Conservation (phyloP, 441 rosid species). For the Isatis lusitanica region DNA sequence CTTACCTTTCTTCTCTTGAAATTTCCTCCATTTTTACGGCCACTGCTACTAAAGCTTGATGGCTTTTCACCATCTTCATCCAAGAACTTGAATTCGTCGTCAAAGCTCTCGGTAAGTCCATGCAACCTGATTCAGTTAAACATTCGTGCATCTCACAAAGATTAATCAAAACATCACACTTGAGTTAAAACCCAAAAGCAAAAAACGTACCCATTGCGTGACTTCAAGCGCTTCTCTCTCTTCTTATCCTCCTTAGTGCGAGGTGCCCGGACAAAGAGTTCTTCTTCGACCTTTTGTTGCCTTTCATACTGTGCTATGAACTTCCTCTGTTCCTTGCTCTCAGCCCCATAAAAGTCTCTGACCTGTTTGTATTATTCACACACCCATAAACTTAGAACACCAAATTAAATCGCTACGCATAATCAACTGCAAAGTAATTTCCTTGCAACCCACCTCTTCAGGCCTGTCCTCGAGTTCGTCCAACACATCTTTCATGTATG, state of each 20-base stretch:
- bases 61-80: slow-evolving; percentile 40
- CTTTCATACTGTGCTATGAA: slow-evolving; percentile 59
- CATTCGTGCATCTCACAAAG: neutral
- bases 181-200: neutral
- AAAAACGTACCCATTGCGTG: slow-evolving; percentile 71
- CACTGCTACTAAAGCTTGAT: slow-evolving; percentile 27
- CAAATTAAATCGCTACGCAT: neutral
- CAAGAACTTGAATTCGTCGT: slow-evolving; percentile 62
- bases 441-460: slow-evolving; percentile 39
- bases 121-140: slow-evolving; percentile 50
- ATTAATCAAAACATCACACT: slow-evolving; percentile 10
- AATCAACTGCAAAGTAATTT: slow-evolving; percentile 13
- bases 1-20: slow-evolving; percentile 40
- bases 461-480: slow-evolving; percentile 80
- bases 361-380: slow-evolving; percentile 44
- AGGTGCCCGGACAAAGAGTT: slow-evolving; percentile 70
- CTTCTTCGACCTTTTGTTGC: slow-evolving; percentile 74
- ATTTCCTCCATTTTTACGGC: slow-evolving; percentile 32
- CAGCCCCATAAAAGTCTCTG: slow-evolving; percentile 59
- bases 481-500: slow-evolving; percentile 61
- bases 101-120: slow-evolving; percentile 59
- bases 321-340: slow-evolving; percentile 62
- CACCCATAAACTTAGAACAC: slow-evolving; percentile 11
- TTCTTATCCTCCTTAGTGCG: slow-evolving; percentile 68
- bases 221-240: slow-evolving; percentile 63